phyloP scores from a whole-genome alignment of 2,329 filamentous ascomycete genomes.

The Dactylellina drechsleri region DNA sequence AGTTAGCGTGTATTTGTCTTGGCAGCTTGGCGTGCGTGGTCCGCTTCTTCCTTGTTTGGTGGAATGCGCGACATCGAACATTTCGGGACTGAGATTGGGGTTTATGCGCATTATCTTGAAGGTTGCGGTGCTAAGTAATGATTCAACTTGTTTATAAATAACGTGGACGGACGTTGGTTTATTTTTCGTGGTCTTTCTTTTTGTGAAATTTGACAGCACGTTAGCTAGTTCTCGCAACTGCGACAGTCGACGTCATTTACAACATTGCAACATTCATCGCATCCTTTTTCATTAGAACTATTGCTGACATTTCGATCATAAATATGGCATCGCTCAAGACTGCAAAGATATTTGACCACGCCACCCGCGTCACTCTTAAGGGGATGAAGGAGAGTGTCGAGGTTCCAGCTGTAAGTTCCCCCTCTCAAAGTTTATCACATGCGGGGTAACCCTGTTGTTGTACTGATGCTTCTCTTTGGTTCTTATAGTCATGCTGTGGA shows the following conservation, averaged over 20 bases:
- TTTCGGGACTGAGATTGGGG: no score
- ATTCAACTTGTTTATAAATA: not conserved
- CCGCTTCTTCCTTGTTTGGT: not conserved
- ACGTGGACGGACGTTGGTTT: not conserved
- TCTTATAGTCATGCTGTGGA: conserved; percentile 33
- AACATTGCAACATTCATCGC: no score
- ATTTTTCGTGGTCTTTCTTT: not conserved
- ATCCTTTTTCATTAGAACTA: no score
- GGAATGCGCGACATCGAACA: not conserved
- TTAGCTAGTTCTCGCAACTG: no score
- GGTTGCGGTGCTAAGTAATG: no score
- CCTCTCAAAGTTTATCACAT: not conserved
- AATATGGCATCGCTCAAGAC: conserved; percentile 39
- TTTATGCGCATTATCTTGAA: no score
- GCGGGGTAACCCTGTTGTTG: not conserved
- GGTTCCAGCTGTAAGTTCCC: conserved; percentile 28
- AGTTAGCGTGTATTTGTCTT: conserved; percentile 22
- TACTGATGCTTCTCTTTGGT: not conserved
- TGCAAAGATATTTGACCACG: conserved; percentile 26
- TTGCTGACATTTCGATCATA: not conserved
- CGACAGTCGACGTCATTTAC: no score
- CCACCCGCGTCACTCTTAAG: conserved; percentile 23
- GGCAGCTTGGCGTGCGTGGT: conserved; percentile 1
- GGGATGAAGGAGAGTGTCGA: conserved; percentile 39
- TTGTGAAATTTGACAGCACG: not conserved